phyloP scores from a whole-genome alignment of 139 green algal species.

The Chlamydomonas sp. region DNA sequence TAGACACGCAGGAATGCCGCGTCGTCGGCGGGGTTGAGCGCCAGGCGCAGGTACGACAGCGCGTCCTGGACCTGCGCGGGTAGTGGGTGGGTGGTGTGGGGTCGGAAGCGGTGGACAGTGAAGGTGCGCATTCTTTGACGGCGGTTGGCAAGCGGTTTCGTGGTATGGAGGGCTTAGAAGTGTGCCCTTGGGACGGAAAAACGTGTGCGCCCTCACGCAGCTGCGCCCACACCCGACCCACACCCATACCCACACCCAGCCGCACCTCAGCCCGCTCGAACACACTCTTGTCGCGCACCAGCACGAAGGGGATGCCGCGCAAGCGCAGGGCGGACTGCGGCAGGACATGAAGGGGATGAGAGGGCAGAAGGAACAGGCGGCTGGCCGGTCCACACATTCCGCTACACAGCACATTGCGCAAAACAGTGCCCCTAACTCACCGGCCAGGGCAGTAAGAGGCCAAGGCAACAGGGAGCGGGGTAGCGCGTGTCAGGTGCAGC shows the following conservation, averaged over 20 bases:
- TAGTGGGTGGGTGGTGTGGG: too few species aligned
- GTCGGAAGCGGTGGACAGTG: neutral
- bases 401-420: too few species aligned
- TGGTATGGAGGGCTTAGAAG: too few species aligned
- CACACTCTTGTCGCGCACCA: conserved; percentile 40
- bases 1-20: conserved; percentile 15
- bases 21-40: conserved; percentile 46
- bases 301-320: conserved; percentile 29
- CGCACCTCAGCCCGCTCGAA: conserved; percentile 36
- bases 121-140: neutral
- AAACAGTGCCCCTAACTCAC: too few species aligned
- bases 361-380: neutral
- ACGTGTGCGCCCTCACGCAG: too few species aligned
- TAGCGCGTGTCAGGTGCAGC: neutral
- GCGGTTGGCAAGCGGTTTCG: too few species aligned
- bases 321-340: conserved; percentile 17
- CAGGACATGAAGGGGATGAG: neutral
- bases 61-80: conserved; percentile 9
- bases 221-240: too few species aligned
- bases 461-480: neutral
- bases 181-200: too few species aligned
- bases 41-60: conserved; percentile 47
- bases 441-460: too few species aligned
- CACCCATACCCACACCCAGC: neutral
- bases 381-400: too few species aligned